A percentile compares a stretch with the other conserved stretches of the same genome.
These are phyloP conservation scores for Epichloe brachyelytri DNA, from an alignment of 2,329 filamentous ascomycete species.

Conservation along the genomic window DNA sequence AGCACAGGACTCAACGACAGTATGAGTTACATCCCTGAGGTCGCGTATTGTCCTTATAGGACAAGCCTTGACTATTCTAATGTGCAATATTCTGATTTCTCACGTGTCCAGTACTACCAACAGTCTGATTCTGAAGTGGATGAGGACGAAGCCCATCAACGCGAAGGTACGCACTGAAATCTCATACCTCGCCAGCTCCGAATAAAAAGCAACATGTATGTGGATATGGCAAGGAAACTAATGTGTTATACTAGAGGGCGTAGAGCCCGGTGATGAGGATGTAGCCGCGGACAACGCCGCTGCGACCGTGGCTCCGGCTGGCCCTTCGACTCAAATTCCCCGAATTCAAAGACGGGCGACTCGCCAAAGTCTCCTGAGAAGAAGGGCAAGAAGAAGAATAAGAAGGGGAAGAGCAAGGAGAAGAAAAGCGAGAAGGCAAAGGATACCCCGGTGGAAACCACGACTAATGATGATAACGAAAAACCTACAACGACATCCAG, in stretches of 20 bases:
- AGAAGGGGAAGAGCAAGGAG: conserved; percentile 11
- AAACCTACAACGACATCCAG: conserved; percentile 6
- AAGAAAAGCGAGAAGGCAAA: conserved; percentile 6
- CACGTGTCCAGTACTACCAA: conserved; percentile 28
- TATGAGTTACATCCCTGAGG: conserved; percentile 27
- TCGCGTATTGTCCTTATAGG: conserved; percentile 28
- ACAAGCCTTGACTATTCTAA: conserved; percentile 24
- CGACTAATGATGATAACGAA: conserved; percentile 9
- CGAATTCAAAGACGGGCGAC: conserved; percentile 7
- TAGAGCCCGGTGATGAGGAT: background rate
- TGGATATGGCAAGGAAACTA: background rate
- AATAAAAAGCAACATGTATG: background rate
- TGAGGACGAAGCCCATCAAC: conserved; percentile 9
- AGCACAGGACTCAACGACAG: conserved; percentile 20
- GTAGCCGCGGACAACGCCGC: conserved; percentile 2
- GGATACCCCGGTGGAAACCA: conserved; percentile 5
- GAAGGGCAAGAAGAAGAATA: conserved; percentile 10
- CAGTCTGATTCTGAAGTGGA: conserved; percentile 28
- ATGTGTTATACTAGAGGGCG: background rate
- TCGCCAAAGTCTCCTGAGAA: background rate
- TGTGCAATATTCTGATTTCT: conserved; percentile 30
- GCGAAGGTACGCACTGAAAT: conserved; percentile 8
- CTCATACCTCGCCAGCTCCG: background rate
- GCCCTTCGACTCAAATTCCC: background rate
- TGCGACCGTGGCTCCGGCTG: background rate